Evolutionary conservation across 2,329 filamentous ascomycete species (phyloP).

Genomic region (Hymenoscyphus fraxineus): DNA sequence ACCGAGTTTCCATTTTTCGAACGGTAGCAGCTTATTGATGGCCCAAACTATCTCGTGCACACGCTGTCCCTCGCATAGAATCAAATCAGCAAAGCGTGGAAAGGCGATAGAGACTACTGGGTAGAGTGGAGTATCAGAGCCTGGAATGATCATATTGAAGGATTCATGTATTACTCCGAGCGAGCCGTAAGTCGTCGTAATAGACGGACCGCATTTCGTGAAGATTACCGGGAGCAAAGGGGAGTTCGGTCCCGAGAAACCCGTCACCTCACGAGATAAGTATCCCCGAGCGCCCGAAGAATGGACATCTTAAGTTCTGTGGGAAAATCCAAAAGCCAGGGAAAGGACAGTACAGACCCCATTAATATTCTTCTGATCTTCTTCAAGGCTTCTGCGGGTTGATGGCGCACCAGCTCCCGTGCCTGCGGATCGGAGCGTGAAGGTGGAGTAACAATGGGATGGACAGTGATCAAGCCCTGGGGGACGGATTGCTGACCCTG

Average conservation of each 20-base stretch:
- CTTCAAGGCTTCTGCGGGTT: not conserved
- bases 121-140: not conserved
- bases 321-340: not conserved
- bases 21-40: not conserved
- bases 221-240: not conserved
- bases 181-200: not conserved
- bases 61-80: not conserved
- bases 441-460: not conserved
- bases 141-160: not conserved
- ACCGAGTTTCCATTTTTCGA: not conserved
- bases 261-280: not conserved
- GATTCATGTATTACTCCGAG: not conserved
- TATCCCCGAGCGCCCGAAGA: not conserved
- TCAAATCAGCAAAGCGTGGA: not conserved
- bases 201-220: not conserved
- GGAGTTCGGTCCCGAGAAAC: not conserved
- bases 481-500: not conserved
- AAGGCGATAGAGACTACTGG: not conserved
- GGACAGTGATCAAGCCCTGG: not conserved
- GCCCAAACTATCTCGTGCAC: not conserved
- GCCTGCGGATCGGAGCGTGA: constrained; percentile 4
- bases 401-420: not conserved
- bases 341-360: not conserved
- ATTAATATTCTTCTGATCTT: not conserved
- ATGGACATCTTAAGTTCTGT: not conserved